phyloP scores from a whole-genome alignment of 2,329 filamentous ascomycete species.

The Ceratocystis cacaofunesta region DNA sequence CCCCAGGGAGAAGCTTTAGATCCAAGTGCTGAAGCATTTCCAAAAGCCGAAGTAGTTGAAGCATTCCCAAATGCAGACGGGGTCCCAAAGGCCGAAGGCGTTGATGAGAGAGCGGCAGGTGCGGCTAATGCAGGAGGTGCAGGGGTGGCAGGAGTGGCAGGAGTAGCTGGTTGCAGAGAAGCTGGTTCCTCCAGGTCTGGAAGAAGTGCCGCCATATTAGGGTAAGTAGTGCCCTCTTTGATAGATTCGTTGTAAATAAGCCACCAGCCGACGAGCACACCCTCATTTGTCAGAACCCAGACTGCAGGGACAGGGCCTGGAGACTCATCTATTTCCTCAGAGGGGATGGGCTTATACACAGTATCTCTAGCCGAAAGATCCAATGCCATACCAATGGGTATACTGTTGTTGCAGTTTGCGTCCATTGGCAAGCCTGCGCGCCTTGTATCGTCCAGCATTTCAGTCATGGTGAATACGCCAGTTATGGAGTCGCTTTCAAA shows the following conservation, averaged over 20 bases:
- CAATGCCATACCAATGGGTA: conserved; percentile 61
- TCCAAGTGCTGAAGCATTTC: conserved; percentile 14
- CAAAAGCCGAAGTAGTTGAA: conserved; percentile 18
- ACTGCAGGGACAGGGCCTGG: conserved; percentile 68
- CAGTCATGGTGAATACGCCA: conserved; percentile 59
- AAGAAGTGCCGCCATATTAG: conserved; percentile 44
- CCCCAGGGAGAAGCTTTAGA: conserved; percentile 29
- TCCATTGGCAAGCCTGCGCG: conserved; percentile 63
- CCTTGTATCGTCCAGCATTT: conserved; percentile 56
- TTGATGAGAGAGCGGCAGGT: conserved; percentile 23
- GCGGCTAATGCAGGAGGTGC: conserved; percentile 21
- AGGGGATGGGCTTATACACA: conserved; percentile 61
- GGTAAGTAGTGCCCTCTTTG: conserved; percentile 55
- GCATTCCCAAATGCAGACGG: conserved; percentile 19
- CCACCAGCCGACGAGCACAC: conserved; percentile 78
- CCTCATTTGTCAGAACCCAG: conserved; percentile 78
- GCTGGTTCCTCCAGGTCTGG: conserved; percentile 23
- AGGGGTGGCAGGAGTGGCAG: conserved; percentile 17
- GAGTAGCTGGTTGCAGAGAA: conserved; percentile 22
- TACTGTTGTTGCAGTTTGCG: conserved; percentile 49
- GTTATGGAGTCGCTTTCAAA: conserved; percentile 44
- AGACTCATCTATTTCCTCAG: conserved; percentile 62
- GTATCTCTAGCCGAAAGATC: conserved; percentile 75
- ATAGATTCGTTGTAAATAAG: conserved; percentile 81
- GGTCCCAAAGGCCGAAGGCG: conserved; percentile 24